Evolutionary conservation across 2,329 filamentous ascomycete species (phyloP).

Genomic region (Colletotrichum sp.): DNA sequence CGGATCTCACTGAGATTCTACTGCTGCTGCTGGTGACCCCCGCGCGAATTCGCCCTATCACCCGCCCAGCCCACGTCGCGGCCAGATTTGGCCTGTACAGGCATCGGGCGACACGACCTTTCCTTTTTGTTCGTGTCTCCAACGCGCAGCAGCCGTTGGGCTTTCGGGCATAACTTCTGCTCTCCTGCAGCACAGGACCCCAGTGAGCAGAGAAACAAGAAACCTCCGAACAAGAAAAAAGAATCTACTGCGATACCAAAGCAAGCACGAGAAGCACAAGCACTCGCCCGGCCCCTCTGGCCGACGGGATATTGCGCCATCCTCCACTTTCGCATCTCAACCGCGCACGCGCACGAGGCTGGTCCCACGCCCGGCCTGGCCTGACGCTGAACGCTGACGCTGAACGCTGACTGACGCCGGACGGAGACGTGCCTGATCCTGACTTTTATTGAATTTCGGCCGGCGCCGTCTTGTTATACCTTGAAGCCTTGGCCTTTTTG

Average conservation of each 20-base stretch:
- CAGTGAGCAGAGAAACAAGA: neutral
- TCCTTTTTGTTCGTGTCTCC: neutral
- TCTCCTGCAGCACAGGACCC: neutral
- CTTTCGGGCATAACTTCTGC: neutral
- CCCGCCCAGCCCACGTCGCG: neutral
- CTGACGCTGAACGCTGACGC: neutral
- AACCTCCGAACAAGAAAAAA: neutral
- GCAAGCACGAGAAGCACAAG: neutral
- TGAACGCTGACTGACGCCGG: neutral
- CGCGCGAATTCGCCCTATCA: neutral
- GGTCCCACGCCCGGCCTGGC: neutral
- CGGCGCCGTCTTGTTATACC: neutral
- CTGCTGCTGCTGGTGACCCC: neutral
- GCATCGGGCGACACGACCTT: neutral
- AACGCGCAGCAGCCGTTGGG: neutral
- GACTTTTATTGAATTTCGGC: neutral
- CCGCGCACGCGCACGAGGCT: slow-evolving; percentile 1
- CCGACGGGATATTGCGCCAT: neutral
- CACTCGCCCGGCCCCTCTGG: neutral
- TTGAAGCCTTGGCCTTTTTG: neutral
- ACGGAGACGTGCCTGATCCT: neutral
- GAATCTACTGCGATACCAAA: neutral
- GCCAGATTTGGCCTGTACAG: neutral
- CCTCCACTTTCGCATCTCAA: neutral
- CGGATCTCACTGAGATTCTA: neutral